Evolutionary conservation across 768 basidiomycete genomes (phyloP).

Genomic region (Leccinellum luteum): DNA sequence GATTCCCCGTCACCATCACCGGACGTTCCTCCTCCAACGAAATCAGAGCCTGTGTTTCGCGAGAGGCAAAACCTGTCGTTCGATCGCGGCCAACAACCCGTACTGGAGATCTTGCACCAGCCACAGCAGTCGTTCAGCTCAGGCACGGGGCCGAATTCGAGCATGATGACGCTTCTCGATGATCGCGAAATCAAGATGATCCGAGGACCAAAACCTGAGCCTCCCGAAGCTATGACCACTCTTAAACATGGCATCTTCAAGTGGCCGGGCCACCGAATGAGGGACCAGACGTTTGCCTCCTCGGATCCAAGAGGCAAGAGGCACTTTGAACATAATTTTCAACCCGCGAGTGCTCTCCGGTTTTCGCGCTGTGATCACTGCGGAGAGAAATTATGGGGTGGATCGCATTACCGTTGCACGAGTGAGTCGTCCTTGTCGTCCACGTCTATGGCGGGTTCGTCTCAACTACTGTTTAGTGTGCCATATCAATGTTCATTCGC

Average conservation of each 20-base stretch:
- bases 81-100: constrained; percentile 20
- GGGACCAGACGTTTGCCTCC: constrained; percentile 36
- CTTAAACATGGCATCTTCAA: constrained; percentile 64
- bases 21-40: constrained; percentile 6
- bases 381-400: constrained; percentile 98
- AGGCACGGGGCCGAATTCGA: constrained; percentile 18
- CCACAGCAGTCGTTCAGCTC: constrained; percentile 13
- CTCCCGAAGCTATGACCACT: constrained; percentile 45
- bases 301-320: constrained; percentile 41
- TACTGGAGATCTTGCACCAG: constrained; percentile 3
- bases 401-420: constrained; percentile 88
- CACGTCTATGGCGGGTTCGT: neutral
- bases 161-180: constrained; percentile 22
- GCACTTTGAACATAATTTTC: constrained; percentile 76
- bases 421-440: constrained; percentile 50
- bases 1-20: constrained; percentile 9
- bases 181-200: constrained; percentile 29
- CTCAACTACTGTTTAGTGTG: constrained; percentile 53
- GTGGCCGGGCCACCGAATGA: constrained; percentile 63
- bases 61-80: constrained; percentile 31
- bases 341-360: constrained; percentile 82
- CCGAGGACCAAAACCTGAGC: constrained; percentile 29
- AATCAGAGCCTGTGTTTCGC: constrained; percentile 10
- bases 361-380: constrained; percentile 95
- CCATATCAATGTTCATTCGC: constrained; percentile 81